Percentiles rank a stretch among this genome's conserved stretches.
phyloP scores from a whole-genome alignment of 2,329 filamentous ascomycete genomes.

The Epichloe uncinata region DNA sequence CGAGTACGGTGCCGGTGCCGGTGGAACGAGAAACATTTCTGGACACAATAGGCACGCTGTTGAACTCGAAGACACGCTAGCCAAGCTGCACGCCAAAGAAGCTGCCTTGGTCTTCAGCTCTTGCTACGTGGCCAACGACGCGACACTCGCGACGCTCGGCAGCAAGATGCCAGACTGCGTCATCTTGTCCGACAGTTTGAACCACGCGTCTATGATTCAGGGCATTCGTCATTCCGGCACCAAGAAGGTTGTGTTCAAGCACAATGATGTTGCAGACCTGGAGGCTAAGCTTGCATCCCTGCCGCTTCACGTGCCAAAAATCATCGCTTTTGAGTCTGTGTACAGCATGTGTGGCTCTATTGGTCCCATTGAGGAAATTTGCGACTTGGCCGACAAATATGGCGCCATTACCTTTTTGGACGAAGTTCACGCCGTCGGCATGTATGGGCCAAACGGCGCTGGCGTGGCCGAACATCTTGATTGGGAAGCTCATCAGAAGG shows the following conservation, averaged over 20 bases:
- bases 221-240: conserved; percentile 95
- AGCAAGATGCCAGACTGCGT: conserved; percentile 95
- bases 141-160: conserved; percentile 88
- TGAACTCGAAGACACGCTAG: conserved; percentile 65
- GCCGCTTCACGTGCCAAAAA: conserved; percentile 77
- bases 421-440: conserved; percentile 96
- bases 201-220: conserved; percentile 99
- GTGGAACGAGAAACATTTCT: conserved; percentile 93
- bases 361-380: conserved; percentile 90
- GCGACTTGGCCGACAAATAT: conserved; percentile 93
- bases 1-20: conserved; percentile 86
- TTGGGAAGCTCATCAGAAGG: conserved; percentile 70
- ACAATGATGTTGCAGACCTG: conserved; percentile 88
- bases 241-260: conserved; percentile 96
- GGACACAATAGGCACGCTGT: conserved; percentile 95
- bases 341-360: conserved; percentile 99
- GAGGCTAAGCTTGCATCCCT: conserved; percentile 86
- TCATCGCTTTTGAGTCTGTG: conserved; percentile 96
- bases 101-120: conserved; percentile 89
- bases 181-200: conserved; percentile 92
- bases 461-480: conserved; percentile 97
- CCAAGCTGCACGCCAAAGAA: conserved; percentile 84
- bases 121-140: conserved; percentile 97
- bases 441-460: conserved; percentile 93
- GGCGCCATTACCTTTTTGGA: conserved; percentile 95